Evolutionary conservation across 768 basidiomycete genomes (phyloP).

Genomic region (Infundibulicybe gibba): DNA sequence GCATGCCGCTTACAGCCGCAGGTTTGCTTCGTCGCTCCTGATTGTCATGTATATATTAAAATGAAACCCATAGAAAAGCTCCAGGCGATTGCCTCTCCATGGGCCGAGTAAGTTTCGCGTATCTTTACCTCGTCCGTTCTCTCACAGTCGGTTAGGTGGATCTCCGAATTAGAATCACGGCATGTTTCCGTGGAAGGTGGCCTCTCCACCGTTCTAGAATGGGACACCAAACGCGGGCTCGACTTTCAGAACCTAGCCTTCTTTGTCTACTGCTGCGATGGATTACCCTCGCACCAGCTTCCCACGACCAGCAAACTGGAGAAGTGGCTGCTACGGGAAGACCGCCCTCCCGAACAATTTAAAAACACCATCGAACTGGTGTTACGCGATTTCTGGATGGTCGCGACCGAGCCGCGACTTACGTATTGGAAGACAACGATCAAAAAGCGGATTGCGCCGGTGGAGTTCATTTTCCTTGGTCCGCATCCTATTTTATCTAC

Average conservation of each 20-base stretch:
- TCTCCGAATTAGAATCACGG: conserved; percentile 50
- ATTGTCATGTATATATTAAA: background rate
- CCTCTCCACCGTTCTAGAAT: conserved; percentile 50
- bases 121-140: background rate
- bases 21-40: conserved; percentile 34
- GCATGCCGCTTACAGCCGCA: conserved; percentile 69
- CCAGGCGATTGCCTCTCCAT: conserved; percentile 72
- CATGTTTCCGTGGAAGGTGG: conserved; percentile 60
- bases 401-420: conserved; percentile 38
- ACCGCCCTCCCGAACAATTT: conserved; percentile 43
- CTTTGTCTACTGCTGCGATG: conserved; percentile 64
- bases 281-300: conserved; percentile 42
- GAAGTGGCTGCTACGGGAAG: conserved; percentile 41
- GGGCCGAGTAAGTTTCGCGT: conserved; percentile 41
- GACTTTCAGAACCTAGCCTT: conserved; percentile 75
- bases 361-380: conserved; percentile 49
- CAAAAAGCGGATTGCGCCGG: conserved; percentile 62
- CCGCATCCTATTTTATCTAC: conserved; percentile 3
- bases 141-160: conserved; percentile 39
- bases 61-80: conserved; percentile 55
- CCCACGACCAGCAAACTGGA: conserved; percentile 58
- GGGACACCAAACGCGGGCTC: conserved; percentile 68
- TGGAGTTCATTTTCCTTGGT: conserved; percentile 84
- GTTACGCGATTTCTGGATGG: conserved; percentile 49
- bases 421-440: conserved; percentile 50